phyloP scores from a whole-genome alignment of 148 eudicot genomes.

The Heliosperma pusillum region DNA sequence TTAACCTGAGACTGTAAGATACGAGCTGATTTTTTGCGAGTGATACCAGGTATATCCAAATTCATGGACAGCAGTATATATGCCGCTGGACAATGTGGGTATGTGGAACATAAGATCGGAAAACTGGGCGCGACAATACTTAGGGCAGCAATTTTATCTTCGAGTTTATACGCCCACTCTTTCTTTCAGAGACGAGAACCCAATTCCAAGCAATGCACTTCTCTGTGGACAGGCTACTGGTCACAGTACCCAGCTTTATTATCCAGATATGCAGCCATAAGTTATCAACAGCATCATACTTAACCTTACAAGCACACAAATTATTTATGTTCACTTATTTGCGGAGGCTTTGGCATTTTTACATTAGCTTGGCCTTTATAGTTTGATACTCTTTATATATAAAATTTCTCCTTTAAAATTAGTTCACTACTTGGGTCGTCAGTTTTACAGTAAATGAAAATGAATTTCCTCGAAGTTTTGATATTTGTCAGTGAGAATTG shows the following conservation, averaged over 20 bases:
- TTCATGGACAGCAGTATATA: slow-evolving; percentile 60
- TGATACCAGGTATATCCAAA: slow-evolving; percentile 50
- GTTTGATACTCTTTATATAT: not conserved
- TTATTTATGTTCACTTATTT: not conserved
- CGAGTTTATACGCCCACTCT: slow-evolving; percentile 51
- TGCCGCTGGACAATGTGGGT: slow-evolving; percentile 71
- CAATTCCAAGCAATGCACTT: slow-evolving; percentile 58
- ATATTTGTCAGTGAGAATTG: no score
- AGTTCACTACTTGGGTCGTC: not conserved
- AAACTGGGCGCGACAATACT: slow-evolving; percentile 63
- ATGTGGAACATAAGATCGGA: slow-evolving; percentile 69
- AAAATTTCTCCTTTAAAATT: no score
- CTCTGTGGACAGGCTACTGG: slow-evolving; percentile 57
- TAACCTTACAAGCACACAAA: no score
- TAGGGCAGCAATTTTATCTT: slow-evolving; percentile 68
- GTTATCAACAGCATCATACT: not conserved
- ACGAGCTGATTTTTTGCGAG: not conserved
- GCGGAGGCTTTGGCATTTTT: not conserved
- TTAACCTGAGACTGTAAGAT: not conserved
- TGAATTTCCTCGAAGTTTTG: no score
- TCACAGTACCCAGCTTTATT: slow-evolving; percentile 21
- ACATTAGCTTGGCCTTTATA: not conserved
- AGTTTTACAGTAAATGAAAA: not conserved
- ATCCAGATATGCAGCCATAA: slow-evolving; percentile 5
- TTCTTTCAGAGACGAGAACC: slow-evolving; percentile 62